Base-by-base conservation (phyloP, 345 rosid species). In the Theobroma cacao region DNA sequence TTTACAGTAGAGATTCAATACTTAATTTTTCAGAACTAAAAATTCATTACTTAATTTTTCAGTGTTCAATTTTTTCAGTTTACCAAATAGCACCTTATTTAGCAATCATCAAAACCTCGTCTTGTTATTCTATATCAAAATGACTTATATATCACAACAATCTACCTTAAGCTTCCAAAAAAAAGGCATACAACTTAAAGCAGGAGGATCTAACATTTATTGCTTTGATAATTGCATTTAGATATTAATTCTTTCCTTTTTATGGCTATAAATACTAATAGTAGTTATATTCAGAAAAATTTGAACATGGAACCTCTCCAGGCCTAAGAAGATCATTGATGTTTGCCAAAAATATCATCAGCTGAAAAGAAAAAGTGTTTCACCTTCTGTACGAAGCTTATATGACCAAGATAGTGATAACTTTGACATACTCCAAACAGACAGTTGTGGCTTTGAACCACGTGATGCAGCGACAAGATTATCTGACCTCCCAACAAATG, bases 381-480 rank as follows among this genome's bases (percentile, higher is more conserved):
- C 77, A 94, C 99, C 98, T 96, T 94, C 98, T 62, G 89, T 78
- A 30, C 85, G 90, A 79, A 96, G 88, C 86, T 78, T 84, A 85
- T 88, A 92, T 34, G 99, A 96, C 98, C 99, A 94, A 14, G 87
- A 88, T 45, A 82, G 12, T 68, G 93, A 88, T 47, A 89, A 85
- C 81, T 86, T 90, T 56, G 94, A 86, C 90, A 92, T 78, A 72
- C 85, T 89, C 98, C 99, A 96, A 71, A 92, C 86, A 73, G 94
- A 88, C 14, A 94, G 77, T 74, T 92, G 94, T 1, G 97, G 90
- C 65, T 85, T 88, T 1, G 87, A 82, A 80, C 88, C 89, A 79
- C 85, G 34, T 12, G 97, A 89, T 71, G 91, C 90, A 47, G 97
- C 87, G 80, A 91, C 93, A 84, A 96, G 89, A 86, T 87, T 86